Percentiles rank a stretch among this genome's conserved stretches.
Conservation (phyloP, 2,329 filamentous ascomycete genomes). For the Colletotrichum limetticola region DNA sequence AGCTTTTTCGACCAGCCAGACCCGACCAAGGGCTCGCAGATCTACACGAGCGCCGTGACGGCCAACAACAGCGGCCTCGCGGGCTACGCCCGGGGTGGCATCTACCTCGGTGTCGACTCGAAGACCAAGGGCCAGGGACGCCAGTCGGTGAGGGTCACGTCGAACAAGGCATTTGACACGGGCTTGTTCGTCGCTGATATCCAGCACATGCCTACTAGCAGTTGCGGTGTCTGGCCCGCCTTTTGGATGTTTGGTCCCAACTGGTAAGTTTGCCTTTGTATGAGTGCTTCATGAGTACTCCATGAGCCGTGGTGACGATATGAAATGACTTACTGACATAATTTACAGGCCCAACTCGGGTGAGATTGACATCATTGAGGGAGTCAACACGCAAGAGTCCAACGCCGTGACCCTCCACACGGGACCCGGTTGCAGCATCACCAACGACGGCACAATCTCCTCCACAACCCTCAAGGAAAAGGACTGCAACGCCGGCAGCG, state of each 20-base stretch:
- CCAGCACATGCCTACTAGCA: constrained; percentile 77
- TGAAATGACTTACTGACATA: not conserved
- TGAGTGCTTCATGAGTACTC: not conserved
- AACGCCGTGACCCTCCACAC: constrained; percentile 78
- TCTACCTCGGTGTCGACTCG: constrained; percentile 78
- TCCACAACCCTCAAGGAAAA: constrained; percentile 56
- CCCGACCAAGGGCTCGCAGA: constrained; percentile 80
- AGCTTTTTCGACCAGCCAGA: constrained; percentile 68
- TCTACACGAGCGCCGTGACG: constrained; percentile 69
- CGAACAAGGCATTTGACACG: constrained; percentile 72
- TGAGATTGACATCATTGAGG: constrained; percentile 86
- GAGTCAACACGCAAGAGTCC: constrained; percentile 71
- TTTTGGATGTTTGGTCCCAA: constrained; percentile 75
- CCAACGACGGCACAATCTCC: constrained; percentile 56
- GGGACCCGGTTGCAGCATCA: constrained; percentile 66
- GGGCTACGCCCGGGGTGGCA: constrained; percentile 61
- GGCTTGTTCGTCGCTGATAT: constrained; percentile 81
- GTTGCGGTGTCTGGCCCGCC: constrained; percentile 81
- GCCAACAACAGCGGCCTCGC: constrained; percentile 70
- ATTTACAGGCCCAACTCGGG: constrained; percentile 62
- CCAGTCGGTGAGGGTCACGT: constrained; percentile 75
- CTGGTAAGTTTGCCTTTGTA: constrained; percentile 57
- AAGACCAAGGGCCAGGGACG: constrained; percentile 70
- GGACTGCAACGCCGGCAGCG: constrained; percentile 68
- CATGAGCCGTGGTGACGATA: not conserved